Evolutionary conservation across 805 yeast species (phyloP), one percentile per base, ranked within the genome.

Genomic region (Kodamaea fukazawae): DNA sequence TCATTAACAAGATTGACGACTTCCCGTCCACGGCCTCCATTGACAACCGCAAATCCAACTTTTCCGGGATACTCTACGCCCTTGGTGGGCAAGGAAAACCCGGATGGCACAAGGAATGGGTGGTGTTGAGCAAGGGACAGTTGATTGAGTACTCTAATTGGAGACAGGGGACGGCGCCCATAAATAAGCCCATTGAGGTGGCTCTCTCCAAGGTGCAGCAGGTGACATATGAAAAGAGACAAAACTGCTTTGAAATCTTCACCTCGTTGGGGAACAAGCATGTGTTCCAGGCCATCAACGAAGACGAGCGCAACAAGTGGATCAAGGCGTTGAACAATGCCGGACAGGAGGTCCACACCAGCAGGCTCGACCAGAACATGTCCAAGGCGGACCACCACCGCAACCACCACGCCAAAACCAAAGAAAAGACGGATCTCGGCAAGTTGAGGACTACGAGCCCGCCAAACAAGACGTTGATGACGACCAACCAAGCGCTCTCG

Each of bases 71-170:
- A 9, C 54, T 80, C n/a, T 79, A 75, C 51, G 70, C 78, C 2
- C 62, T 75, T 27, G 81, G 81, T 0, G 83, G 83, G 0, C 78
- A 76, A 42, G 79, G 80, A 0, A 76, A 75, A 43, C 75, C 68
- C 15, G 83, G 84, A 3, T 89, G 96, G 96, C 95, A 87, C 58
- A 87, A 86, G 52, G 89, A 83, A 57, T 86, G 95, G 90, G 85
- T 88, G 1, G 86, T 81, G 0, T 65, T 87, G 36, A 73, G 76
- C 10, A 76, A 78, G n/a, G 89, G 91, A 2, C 74, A 71, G 42
- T 63, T 88, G 30, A 68, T 71, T 32, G 93, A 87, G 54, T 87
- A 76, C 55, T 72, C 83, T 32, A 89, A 87, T 60, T 88, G 95
- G 93, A 75, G 90, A 50, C 76, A 72, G 41, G 87, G 87, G 14